A percentile compares a stretch with the other conserved stretches of the same genome.
Evolutionary conservation across 148 eudicot genomes (phyloP).

Genomic region (Silene latifolia): DNA sequence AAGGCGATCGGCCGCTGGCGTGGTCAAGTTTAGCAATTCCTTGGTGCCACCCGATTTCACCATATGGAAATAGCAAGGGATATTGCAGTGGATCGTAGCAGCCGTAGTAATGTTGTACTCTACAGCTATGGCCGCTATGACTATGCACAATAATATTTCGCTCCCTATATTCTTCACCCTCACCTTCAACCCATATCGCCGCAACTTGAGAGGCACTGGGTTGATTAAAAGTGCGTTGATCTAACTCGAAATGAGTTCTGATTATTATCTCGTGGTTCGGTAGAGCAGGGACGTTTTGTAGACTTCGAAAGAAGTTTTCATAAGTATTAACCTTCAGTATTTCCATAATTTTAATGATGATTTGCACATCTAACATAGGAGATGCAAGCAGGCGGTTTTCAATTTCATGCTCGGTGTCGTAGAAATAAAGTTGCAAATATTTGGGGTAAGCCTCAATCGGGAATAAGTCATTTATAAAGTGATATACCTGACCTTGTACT

Average conservation of each 20-base stretch:
- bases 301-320: background rate
- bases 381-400: background rate
- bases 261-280: background rate
- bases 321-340: conserved; percentile 11
- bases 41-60: background rate
- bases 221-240: conserved; percentile 4
- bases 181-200: conserved; percentile 4
- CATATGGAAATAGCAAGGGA: conserved; percentile 5
- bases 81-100: conserved; percentile 11
- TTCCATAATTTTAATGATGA: background rate
- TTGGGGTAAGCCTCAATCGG: background rate
- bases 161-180: background rate
- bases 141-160: background rate
- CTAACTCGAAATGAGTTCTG: background rate
- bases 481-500: too few species aligned
- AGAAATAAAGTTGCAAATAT: conserved; percentile 13
- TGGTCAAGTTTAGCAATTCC: too few species aligned
- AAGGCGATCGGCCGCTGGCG: too few species aligned
- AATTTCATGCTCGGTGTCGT: conserved; percentile 16
- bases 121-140: background rate
- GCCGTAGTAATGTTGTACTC: background rate
- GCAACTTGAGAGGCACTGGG: conserved; percentile 2
- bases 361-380: background rate
- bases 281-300: background rate
- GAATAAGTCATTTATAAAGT: background rate